These are phyloP conservation scores for Brettanomyces anomalus DNA, from an alignment of 805 yeast genomes.

Conservation along the genomic window DNA sequence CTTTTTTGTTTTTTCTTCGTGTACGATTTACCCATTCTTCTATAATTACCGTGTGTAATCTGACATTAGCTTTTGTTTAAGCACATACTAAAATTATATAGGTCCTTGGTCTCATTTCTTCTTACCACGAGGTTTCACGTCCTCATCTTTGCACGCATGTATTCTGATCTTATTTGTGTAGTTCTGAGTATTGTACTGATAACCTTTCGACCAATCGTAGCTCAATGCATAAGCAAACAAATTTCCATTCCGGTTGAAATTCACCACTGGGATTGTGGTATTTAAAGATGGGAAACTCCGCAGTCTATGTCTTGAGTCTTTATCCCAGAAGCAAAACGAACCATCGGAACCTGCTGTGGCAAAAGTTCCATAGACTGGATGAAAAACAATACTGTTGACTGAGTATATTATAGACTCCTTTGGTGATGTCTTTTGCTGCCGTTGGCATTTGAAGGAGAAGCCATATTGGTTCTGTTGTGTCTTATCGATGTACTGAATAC, in stretches of 20 bases:
- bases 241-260: constrained; percentile 75
- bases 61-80: too few relatives aligned
- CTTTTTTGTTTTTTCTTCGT: background rate
- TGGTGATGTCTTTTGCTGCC: constrained; percentile 50
- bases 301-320: constrained; percentile 80
- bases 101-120: constrained; percentile 12
- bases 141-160: constrained; percentile 81
- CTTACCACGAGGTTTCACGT: constrained; percentile 53
- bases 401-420: constrained; percentile 66
- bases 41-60: too few relatives aligned
- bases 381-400: constrained; percentile 74
- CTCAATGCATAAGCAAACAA: constrained; percentile 87
- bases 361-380: constrained; percentile 85
- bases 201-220: constrained; percentile 95
- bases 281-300: constrained; percentile 66
- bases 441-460: constrained; percentile 91
- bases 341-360: constrained; percentile 96
- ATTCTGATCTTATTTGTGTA: constrained; percentile 69
- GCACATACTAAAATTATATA: too few relatives aligned
- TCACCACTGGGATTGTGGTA: constrained; percentile 63
- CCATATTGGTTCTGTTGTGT: constrained; percentile 61
- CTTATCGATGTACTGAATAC: constrained; percentile 85
- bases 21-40: too few relatives aligned
- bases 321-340: constrained; percentile 91
- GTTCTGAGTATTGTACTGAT: constrained; percentile 65